These are phyloP conservation scores for Corymbia maculata DNA, from an alignment of 345 rosid genomes.

Conservation along the genomic window DNA sequence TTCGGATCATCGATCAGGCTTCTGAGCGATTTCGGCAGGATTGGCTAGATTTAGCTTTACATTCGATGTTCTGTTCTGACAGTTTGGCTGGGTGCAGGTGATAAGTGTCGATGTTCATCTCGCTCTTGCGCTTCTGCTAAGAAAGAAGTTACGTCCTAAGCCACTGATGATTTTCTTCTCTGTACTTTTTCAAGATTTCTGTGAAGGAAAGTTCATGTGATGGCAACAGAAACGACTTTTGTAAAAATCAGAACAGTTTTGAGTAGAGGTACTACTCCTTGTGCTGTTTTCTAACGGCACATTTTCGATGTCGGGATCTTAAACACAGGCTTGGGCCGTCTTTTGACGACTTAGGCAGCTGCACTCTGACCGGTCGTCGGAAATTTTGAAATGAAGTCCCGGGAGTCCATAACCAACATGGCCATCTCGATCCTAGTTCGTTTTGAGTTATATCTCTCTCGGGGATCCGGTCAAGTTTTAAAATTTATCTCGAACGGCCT, in stretches of 20 bases:
- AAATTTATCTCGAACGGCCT: background rate
- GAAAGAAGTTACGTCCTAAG: background rate
- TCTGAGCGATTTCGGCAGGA: background rate
- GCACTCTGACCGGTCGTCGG: background rate
- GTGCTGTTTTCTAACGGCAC: background rate
- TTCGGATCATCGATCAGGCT: background rate
- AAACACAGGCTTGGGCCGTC: background rate
- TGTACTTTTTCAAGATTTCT: background rate
- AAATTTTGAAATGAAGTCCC: background rate
- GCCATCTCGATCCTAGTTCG: background rate
- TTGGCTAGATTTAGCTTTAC: background rate
- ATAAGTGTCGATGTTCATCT: background rate
- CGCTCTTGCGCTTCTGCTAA: background rate
- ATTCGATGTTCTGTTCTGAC: background rate
- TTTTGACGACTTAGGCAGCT: background rate
- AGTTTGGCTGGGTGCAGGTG: background rate
- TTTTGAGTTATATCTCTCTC: background rate
- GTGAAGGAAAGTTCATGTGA: background rate
- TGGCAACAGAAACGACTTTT: too few species aligned
- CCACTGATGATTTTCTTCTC: background rate
- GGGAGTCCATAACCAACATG: background rate
- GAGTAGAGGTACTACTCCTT: background rate
- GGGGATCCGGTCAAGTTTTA: background rate
- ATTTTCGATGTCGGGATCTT: background rate
- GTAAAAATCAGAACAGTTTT: background rate